These are phyloP conservation scores for Suillus subaureus DNA, from an alignment of 768 basidiomycete species.

Conservation along the genomic window DNA sequence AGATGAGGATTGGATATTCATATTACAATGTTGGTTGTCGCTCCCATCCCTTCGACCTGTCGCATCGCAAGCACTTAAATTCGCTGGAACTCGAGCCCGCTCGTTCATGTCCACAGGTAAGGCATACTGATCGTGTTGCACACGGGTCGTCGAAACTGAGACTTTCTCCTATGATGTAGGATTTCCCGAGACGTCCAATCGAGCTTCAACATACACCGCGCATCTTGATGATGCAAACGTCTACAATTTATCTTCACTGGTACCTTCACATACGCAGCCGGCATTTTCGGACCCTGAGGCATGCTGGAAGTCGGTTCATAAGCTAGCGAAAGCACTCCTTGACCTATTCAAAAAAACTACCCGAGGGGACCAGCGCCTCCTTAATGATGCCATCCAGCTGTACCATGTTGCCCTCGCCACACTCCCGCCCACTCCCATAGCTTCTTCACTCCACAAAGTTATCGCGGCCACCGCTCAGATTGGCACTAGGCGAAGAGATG, in stretches of 20 bases:
- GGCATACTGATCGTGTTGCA: not conserved
- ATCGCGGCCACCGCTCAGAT: not conserved
- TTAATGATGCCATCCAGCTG: slow-evolving; percentile 3
- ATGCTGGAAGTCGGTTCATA: not conserved
- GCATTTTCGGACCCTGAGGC: not conserved
- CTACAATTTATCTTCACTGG: slow-evolving; percentile 1
- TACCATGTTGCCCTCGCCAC: slow-evolving; percentile 2
- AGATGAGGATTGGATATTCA: slow-evolving; percentile 1
- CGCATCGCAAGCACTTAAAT: slow-evolving; percentile 3
- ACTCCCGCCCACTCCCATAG: not conserved
- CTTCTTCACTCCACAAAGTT: not conserved
- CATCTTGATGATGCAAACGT: not conserved
- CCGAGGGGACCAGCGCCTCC: not conserved
- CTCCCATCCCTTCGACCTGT: slow-evolving; percentile 1
- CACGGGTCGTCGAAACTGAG: not conserved
- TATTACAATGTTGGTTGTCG: not conserved
- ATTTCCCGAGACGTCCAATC: not conserved
- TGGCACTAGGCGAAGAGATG: not conserved
- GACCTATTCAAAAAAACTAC: not conserved
- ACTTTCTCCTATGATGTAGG: not conserved
- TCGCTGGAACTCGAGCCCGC: not conserved
- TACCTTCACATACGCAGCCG: not conserved
- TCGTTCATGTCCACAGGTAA: not conserved
- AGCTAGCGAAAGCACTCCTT: not conserved
- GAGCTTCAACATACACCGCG: not conserved